phyloP scores from a whole-genome alignment of 73 alveolate genomes.

The Paramecium tetraurelia region DNA sequence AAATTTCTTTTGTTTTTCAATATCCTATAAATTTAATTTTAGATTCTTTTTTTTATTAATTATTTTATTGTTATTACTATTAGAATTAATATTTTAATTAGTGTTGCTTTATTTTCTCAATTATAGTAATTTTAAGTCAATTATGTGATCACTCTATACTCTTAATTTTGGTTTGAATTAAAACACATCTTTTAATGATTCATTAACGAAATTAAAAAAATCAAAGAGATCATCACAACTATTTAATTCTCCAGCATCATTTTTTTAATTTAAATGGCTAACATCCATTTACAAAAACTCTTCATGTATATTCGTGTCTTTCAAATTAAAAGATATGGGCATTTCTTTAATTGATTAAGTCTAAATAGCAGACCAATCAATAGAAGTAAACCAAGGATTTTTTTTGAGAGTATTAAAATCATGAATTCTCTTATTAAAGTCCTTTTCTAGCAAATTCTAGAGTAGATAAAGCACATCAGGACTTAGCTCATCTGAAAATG shows the following conservation, averaged over 20 bases:
- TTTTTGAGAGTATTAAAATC: conserved; percentile 22
- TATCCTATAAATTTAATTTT: background rate
- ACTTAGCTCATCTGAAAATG: conserved; percentile 62
- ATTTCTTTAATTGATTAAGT: background rate
- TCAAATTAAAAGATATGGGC: conserved; percentile 45
- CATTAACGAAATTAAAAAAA: conserved; percentile 11
- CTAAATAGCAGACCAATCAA: conserved; percentile 34
- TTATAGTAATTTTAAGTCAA: background rate
- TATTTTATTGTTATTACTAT: background rate
- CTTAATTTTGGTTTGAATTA: background rate
- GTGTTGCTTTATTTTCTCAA: background rate
- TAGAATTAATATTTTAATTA: background rate
- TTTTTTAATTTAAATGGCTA: background rate
- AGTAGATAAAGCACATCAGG: conserved; percentile 75
- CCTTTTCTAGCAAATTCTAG: conserved; percentile 71
- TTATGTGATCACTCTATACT: conserved; percentile 15
- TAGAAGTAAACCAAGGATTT: conserved; percentile 48
- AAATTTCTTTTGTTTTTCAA: background rate
- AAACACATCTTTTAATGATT: background rate
- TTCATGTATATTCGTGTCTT: conserved; percentile 10
- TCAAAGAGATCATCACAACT: conserved; percentile 13
- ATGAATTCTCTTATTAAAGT: conserved; percentile 57
- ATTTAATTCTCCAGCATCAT: background rate
- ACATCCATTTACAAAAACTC: conserved; percentile 51
- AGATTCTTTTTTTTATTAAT: background rate